phyloP scores from a whole-genome alignment of 768 basidiomycete genomes.

The Russula virescens region DNA sequence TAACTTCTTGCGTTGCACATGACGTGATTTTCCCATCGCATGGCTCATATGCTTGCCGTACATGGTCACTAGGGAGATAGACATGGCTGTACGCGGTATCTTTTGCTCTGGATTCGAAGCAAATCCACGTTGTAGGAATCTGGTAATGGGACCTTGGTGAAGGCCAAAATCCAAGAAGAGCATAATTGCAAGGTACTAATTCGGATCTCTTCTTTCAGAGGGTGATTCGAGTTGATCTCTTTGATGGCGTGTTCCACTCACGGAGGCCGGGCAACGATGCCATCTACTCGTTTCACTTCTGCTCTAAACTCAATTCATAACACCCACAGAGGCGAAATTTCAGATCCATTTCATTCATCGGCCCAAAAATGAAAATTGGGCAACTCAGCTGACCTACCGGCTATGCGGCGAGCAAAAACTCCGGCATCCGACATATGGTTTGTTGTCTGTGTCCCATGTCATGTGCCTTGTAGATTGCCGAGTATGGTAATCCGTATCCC shows the following conservation, averaged over 20 bases:
- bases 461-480: not conserved
- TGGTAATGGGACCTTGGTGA: no score
- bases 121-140: no score
- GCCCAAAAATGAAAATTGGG: not conserved
- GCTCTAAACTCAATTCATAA: no score
- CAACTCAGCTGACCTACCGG: slow-evolving; percentile 5
- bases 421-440: not conserved
- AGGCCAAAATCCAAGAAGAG: no score
- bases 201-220: no score
- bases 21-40: not conserved
- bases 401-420: not conserved
- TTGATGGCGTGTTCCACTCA: no score
- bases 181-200: no score
- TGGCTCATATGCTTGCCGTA: not conserved
- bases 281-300: no score
- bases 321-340: not conserved
- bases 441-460: not conserved
- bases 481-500: slow-evolving; percentile 2
- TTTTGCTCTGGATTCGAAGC: no score
- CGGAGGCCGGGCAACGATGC: no score
- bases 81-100: not conserved
- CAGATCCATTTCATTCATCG: not conserved
- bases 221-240: no score
- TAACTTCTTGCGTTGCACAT: not conserved
- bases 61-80: not conserved